Conservation (phyloP, 1,139 yeast species). For the Blastobotrys serpentis region DNA sequence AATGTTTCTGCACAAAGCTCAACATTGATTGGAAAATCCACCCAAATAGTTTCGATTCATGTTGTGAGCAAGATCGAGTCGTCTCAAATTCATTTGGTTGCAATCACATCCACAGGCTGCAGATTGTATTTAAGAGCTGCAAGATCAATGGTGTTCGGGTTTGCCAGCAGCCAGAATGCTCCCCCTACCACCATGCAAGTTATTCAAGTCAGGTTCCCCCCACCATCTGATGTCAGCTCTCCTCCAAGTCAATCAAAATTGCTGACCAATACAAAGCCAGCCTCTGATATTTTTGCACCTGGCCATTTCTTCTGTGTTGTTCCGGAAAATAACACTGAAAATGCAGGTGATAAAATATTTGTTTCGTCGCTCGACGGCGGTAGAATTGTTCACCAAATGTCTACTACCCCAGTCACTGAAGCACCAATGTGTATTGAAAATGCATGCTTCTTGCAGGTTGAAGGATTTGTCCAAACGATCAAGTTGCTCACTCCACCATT, state of each 20-base stretch:
- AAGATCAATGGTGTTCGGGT: slow-evolving; percentile 20
- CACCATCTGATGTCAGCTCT: slow-evolving; percentile 23
- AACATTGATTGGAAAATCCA: slow-evolving; percentile 21
- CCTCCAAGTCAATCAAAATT: slow-evolving; percentile 37
- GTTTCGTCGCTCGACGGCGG: slow-evolving; percentile 85
- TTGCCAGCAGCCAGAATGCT: slow-evolving; percentile 19
- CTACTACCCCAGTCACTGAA: slow-evolving; percentile 42
- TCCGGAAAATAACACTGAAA: slow-evolving; percentile 23
- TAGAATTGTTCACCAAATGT: slow-evolving; percentile 55
- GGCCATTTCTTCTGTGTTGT: slow-evolving; percentile 70
- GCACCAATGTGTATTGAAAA: slow-evolving; percentile 66
- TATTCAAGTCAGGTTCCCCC: slow-evolving; percentile 40
- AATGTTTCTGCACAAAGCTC: slow-evolving; percentile 11
- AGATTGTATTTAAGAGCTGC: slow-evolving; percentile 56
- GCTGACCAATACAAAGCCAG: slow-evolving; percentile 40
- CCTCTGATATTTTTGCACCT: slow-evolving; percentile 66
- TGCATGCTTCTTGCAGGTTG: slow-evolving; percentile 68
- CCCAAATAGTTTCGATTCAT: slow-evolving; percentile 62
- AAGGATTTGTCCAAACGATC: slow-evolving; percentile 69
- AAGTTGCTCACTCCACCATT: slow-evolving; percentile 67
- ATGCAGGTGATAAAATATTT: slow-evolving; percentile 53
- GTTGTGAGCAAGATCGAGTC: slow-evolving; percentile 64
- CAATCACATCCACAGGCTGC: slow-evolving; percentile 83
- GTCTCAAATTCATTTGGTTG: slow-evolving; percentile 69
- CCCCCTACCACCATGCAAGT: slow-evolving; percentile 40